phyloP scores from a whole-genome alignment of 139 green algal genomes.

The Coelastrella sp. region DNA sequence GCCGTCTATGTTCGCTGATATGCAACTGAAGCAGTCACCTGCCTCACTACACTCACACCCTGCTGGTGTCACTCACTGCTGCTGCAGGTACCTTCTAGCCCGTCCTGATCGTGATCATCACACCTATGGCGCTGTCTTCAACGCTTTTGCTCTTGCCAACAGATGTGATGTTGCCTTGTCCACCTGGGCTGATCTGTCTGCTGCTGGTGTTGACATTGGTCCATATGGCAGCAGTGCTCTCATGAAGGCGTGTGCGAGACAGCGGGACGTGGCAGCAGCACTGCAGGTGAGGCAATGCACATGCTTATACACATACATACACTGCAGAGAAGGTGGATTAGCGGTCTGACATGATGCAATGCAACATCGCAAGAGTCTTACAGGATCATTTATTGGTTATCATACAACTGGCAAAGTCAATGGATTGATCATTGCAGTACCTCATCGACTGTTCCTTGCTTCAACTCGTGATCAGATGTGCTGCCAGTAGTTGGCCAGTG shows the following conservation, averaged over 20 bases:
- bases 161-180: slow-evolving; percentile 38
- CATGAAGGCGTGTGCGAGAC: slow-evolving; percentile 37
- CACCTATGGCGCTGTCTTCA: slow-evolving; percentile 49
- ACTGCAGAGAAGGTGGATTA: no score
- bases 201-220: slow-evolving; percentile 51
- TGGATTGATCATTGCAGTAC: no score
- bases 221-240: slow-evolving; percentile 48
- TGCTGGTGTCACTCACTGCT: no score
- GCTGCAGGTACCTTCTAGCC: slow-evolving; percentile 35
- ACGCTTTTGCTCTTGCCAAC: neutral
- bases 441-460: no score
- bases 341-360: no score
- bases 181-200: slow-evolving; percentile 36
- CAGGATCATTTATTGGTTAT: no score
- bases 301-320: no score
- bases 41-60: no score
- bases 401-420: no score
- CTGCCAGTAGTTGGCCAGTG: neutral
- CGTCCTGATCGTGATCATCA: slow-evolving; percentile 52
- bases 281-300: slow-evolving; percentile 10
- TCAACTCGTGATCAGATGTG: neutral
- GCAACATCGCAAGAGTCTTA: no score
- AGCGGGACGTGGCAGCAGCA: slow-evolving; percentile 26
- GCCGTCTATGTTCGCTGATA: no score
- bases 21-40: no score